These are phyloP conservation scores for Cyphellophora europaea DNA, from an alignment of 2,329 filamentous ascomycete genomes.

Conservation along the genomic window DNA sequence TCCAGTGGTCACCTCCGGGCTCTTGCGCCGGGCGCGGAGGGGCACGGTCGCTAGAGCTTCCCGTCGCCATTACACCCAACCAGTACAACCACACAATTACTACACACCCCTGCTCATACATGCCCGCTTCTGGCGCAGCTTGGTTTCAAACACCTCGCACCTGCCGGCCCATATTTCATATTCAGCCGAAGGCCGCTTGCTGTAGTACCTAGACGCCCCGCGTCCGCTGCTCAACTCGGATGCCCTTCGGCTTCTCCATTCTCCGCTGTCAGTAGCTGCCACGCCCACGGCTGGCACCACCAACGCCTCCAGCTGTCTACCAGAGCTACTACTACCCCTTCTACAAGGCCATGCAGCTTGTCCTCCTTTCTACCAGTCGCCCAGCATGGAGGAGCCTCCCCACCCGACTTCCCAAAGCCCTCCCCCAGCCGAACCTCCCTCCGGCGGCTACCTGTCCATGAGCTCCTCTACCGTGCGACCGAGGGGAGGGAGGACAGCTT, in stretches of 20 bases:
- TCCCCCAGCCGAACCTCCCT: neutral
- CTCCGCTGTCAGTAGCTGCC: neutral
- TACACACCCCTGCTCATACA: no score
- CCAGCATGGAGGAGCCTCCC: neutral
- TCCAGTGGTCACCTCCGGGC: no score
- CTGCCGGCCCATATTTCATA: neutral
- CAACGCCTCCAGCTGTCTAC: no score
- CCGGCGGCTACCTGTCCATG: neutral
- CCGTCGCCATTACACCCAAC: no score
- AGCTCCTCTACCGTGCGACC: neutral
- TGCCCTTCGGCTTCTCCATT: no score
- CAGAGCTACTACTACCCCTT: neutral
- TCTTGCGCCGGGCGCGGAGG: no score
- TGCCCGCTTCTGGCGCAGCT: neutral
- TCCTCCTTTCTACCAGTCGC: neutral
- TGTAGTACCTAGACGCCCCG: neutral
- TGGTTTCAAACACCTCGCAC: neutral
- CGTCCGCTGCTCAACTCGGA: neutral
- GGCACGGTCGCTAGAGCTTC: no score
- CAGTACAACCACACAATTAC: no score
- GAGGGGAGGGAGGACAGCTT: slow-evolving; percentile 1
- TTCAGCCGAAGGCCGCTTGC: neutral
- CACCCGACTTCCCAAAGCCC: neutral
- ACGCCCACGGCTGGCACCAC: no score
- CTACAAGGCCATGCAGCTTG: neutral